Conservation (phyloP, 192 early-diverging fungal genomes). For the Umbelopsis vinacea region DNA sequence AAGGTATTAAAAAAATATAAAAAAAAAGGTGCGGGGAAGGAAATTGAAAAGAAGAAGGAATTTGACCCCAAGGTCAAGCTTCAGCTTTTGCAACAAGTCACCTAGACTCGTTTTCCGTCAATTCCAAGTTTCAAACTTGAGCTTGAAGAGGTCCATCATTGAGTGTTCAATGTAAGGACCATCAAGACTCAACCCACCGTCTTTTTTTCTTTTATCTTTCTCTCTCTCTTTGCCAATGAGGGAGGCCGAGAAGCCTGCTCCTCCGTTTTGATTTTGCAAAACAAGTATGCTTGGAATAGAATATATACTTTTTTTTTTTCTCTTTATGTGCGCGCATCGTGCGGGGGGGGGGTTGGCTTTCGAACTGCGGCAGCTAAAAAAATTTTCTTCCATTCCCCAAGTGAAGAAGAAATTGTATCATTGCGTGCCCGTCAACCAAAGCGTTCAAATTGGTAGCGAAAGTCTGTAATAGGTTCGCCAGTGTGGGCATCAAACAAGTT, state of each 20-base stretch:
- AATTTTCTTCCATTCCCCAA: neutral
- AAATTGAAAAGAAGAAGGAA: constrained; percentile 11
- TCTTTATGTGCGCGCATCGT: neutral
- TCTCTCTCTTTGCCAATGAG: neutral
- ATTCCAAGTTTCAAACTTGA: constrained; percentile 25
- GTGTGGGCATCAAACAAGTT: neutral
- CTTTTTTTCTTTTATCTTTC: neutral
- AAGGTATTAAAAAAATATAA: neutral
- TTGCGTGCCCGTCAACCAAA: constrained; percentile 10
- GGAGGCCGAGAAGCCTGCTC: constrained; percentile 10
- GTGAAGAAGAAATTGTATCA: neutral
- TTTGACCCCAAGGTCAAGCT: neutral
- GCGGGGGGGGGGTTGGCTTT: neutral
- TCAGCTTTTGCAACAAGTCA: neutral
- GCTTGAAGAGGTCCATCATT: neutral
- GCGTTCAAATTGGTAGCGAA: constrained; percentile 1
- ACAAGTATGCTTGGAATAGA: constrained; percentile 6
- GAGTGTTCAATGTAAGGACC: neutral
- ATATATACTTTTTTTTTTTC: constrained; percentile 14
- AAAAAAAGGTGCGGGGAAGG: neutral
- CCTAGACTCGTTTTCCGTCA: constrained; percentile 12
- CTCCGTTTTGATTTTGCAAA: neutral
- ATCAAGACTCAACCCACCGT: constrained; percentile 16
- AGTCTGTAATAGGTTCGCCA: neutral
- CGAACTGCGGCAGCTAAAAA: constrained; percentile 20